Conservation (phyloP, 1,284 basidiomycete species). For the Pseudozyma sp. region DNA sequence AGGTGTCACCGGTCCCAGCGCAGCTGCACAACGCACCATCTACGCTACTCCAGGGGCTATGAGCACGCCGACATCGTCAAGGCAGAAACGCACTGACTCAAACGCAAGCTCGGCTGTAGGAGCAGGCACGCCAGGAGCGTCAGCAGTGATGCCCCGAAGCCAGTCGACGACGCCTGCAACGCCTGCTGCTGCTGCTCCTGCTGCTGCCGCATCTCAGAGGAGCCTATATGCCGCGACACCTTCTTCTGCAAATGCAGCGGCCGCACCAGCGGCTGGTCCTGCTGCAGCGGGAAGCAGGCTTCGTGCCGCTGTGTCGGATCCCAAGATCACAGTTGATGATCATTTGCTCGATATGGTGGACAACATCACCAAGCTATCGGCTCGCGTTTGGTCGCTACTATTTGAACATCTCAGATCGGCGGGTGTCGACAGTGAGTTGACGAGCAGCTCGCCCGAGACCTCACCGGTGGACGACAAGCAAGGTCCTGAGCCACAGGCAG, state of each 20-base stretch:
- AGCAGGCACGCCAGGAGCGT: background rate
- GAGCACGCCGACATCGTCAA: conserved; percentile 39
- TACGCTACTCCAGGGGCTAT: conserved; percentile 20
- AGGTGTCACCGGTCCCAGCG: conserved; percentile 5
- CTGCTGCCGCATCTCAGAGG: conserved; percentile 15
- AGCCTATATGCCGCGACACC: conserved; percentile 11
- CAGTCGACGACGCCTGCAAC: conserved; percentile 27
- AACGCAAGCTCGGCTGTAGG: conserved; percentile 34
- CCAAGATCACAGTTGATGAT: conserved; percentile 46
- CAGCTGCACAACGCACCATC: conserved; percentile 6
- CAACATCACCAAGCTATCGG: conserved; percentile 57
- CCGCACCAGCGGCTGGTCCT: conserved; percentile 10
- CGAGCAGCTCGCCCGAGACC: conserved; percentile 1
- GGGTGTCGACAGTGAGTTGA: conserved; percentile 18
- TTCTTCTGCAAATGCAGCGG: conserved; percentile 12
- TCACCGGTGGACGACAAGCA: conserved; percentile 7
- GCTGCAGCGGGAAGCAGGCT: conserved; percentile 25
- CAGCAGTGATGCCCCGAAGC: conserved; percentile 24
- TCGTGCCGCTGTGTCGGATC: conserved; percentile 23
- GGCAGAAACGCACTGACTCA: conserved; percentile 41
- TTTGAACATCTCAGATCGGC: conserved; percentile 47
- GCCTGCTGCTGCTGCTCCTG: conserved; percentile 24
- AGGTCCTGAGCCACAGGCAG: background rate
- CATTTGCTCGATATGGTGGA: conserved; percentile 56
- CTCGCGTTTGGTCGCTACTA: conserved; percentile 56